These are phyloP conservation scores for Tolypocladium amazonense DNA, from an alignment of 2,329 filamentous ascomycete species.

Conservation along the genomic window DNA sequence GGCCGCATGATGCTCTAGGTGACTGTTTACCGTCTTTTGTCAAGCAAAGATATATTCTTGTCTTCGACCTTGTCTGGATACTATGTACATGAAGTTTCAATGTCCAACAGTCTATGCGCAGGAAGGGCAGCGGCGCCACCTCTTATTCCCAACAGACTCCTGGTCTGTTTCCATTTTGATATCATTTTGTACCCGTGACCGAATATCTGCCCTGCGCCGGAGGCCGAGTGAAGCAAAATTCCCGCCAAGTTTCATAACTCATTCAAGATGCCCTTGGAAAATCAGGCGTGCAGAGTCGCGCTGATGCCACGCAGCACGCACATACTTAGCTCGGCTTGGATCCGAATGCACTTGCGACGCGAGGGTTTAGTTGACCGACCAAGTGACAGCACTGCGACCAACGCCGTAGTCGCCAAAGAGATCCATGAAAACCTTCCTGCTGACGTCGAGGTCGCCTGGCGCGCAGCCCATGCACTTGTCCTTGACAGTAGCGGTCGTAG, in stretches of 20 bases:
- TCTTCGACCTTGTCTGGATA: neutral
- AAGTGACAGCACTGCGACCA: constrained; percentile 31
- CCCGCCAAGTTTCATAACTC: neutral
- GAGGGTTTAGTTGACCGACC: constrained; percentile 32
- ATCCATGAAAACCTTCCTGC: constrained; percentile 41
- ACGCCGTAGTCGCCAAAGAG: constrained; percentile 35
- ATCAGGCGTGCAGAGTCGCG: neutral
- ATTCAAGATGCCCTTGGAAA: neutral
- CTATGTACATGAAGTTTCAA: neutral
- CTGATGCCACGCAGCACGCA: neutral
- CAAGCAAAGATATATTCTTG: neutral
- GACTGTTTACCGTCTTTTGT: neutral
- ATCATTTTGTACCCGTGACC: neutral
- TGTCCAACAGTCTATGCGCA: neutral
- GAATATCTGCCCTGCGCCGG: neutral
- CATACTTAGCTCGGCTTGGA: neutral
- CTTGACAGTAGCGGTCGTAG: constrained; percentile 45
- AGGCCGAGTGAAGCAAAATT: neutral
- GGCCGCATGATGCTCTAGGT: neutral
- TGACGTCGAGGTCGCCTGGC: constrained; percentile 43
- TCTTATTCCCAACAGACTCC: neutral
- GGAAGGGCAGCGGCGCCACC: neutral
- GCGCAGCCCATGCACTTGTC: constrained; percentile 51
- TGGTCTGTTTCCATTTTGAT: neutral
- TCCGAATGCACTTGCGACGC: neutral